Conservation (phyloP, 2,329 filamentous ascomycete species). For the Laburnicola sp. region DNA sequence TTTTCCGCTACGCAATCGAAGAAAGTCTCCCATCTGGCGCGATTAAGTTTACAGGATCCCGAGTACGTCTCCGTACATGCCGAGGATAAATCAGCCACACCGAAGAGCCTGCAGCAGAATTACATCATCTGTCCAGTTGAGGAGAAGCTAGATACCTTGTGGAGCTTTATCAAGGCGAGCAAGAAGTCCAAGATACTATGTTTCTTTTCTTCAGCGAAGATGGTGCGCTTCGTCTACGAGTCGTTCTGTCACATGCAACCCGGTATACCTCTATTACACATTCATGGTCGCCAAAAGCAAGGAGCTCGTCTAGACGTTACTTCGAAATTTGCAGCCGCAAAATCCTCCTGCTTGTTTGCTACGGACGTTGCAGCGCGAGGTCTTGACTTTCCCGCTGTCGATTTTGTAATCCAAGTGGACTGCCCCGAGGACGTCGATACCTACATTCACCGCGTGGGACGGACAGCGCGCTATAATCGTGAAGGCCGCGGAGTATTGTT, state of each 20-base stretch:
- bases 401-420: slow-evolving; percentile 99
- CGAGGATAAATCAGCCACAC: slow-evolving; percentile 75
- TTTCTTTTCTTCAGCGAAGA: slow-evolving; percentile 92
- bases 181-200: slow-evolving; percentile 94
- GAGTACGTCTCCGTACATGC: slow-evolving; percentile 97
- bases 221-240: slow-evolving; percentile 95
- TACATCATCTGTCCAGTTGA: slow-evolving; percentile 84
- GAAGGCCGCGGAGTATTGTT: slow-evolving; percentile 88
- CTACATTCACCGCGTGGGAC: slow-evolving; percentile 93
- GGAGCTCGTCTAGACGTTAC: slow-evolving; percentile 86
- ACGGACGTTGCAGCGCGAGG: slow-evolving; percentile 94
- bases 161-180: slow-evolving; percentile 87
- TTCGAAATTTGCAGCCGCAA: slow-evolving; percentile 75
- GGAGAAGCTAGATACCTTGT: slow-evolving; percentile 89
- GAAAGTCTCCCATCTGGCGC: slow-evolving; percentile 86
- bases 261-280: slow-evolving; percentile 87
- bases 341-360: slow-evolving; percentile 86
- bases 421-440: slow-evolving; percentile 96
- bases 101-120: slow-evolving; percentile 81
- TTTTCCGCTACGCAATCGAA: slow-evolving; percentile 97
- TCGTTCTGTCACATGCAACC: slow-evolving; percentile 90
- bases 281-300: slow-evolving; percentile 94
- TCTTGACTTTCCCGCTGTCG: slow-evolving; percentile 92
- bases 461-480: slow-evolving; percentile 90
- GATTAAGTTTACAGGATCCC: slow-evolving; percentile 83